A percentile compares a stretch with the other conserved stretches of the same genome.
Evolutionary conservation across 352 stramenopile species (phyloP).

Genomic region (Saprolegnia parasitica): DNA sequence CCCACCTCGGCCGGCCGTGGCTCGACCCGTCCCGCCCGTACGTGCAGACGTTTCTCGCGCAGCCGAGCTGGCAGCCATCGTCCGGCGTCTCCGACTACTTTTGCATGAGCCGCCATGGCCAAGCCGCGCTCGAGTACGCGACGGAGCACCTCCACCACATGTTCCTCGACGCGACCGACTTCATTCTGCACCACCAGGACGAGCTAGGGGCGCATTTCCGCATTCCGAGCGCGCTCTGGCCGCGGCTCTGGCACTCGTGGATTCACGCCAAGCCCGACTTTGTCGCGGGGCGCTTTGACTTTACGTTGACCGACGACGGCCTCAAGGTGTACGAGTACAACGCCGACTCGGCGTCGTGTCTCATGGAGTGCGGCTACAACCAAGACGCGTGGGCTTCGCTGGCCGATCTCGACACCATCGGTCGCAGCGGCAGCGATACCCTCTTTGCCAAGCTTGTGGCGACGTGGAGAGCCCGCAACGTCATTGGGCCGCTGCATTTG

Average conservation of each 20-base stretch:
- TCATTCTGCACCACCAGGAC: constrained; percentile 18
- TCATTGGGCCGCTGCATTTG: constrained; percentile 7
- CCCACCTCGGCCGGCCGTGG: not conserved
- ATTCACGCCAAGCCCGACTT: constrained; percentile 17
- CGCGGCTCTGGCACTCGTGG: constrained; percentile 5
- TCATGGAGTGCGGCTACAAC: constrained; percentile 26
- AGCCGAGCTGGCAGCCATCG: not conserved
- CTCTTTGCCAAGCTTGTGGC: constrained; percentile 1
- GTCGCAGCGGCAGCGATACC: not conserved
- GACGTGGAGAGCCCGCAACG: not conserved
- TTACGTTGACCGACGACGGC: not conserved
- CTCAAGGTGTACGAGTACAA: constrained; percentile 27
- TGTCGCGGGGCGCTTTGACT: constrained; percentile 14
- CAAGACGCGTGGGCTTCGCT: constrained; percentile 14
- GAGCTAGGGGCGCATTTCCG: constrained; percentile 5
- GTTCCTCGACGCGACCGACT: constrained; percentile 21
- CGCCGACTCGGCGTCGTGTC: constrained; percentile 17
- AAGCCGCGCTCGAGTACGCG: constrained; percentile 18
- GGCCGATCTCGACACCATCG: not conserved
- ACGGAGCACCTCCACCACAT: constrained; percentile 22
- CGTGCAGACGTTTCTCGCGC: not conserved
- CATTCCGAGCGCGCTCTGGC: constrained; percentile 10
- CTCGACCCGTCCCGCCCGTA: not conserved
- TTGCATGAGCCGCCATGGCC: not conserved
- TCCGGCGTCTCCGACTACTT: not conserved